Evolutionary conservation across 805 yeast genomes (phyloP), one percentile per base, ranked within the genome.

Genomic region (Lipomyces sp.): DNA sequence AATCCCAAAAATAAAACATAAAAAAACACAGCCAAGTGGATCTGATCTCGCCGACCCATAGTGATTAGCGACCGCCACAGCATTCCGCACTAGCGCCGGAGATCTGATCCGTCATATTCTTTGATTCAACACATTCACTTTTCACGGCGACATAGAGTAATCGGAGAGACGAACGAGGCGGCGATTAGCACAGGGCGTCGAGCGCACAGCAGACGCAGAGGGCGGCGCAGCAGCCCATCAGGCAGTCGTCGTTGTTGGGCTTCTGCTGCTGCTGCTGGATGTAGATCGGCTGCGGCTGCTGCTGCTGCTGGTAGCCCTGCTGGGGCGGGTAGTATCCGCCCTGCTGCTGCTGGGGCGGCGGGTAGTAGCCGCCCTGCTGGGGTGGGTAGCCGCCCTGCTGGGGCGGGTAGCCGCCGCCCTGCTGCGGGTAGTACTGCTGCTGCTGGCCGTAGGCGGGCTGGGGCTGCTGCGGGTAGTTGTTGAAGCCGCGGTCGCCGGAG

Each of bases 171-270:
- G n/a, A n/a, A n/a, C n/a, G n/a, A 23, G 21, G 8, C 10, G 16
- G 22, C 43, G 33, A 39, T 40, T 49, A 61, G 47, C 38, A 49
- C 48, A 46, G 43, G 26, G 53, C 57, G 32, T 53, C 57, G 16
- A 58, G 47, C 10, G 61, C 49, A 26, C 61, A 53, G 49, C 62
- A 58, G 14, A 59, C 53, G 29, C 62, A 58, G 32, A 58, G 53
- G 18, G 62, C 62, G 11, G 62, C 62, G 32, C 55, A 47, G 44
- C 57, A 59, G 3, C 57, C 58, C 29, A 51, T 29, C 39, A 53
- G 39, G 50, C 61, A 47, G 34, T 49, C 43, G n/a, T 45, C 39
- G 38, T 45, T 22, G 34, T 41, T 39, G 39, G 47, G 22, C 5
- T 46, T 34, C 29, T 43, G 40, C 43, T 43, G 51, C 24, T 33